phyloP scores from a whole-genome alignment of 495 filamentous ascomycete genomes.

The Physcia stellaris region DNA sequence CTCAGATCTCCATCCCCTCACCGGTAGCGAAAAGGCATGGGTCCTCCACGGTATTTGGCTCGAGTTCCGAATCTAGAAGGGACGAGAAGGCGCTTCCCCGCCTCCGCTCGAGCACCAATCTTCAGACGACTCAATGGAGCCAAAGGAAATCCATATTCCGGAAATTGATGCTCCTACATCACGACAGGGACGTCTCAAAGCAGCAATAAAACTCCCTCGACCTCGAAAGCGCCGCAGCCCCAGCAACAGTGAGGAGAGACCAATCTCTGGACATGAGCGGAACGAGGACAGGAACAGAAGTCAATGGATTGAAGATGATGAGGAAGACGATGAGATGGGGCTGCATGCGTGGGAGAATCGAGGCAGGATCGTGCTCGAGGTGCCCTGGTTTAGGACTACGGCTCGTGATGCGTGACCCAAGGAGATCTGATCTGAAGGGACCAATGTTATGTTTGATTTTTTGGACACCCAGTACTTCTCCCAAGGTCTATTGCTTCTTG shows the following conservation, averaged over 20 bases:
- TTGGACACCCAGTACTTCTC: no score
- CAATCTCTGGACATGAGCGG: neutral
- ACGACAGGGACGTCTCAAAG: neutral
- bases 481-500: no score
- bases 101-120: neutral
- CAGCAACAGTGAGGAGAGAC: neutral
- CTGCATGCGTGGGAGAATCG: conserved; percentile 14
- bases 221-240: neutral
- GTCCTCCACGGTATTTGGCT: no score
- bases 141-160: neutral
- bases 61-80: no score
- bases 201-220: neutral
- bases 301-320: neutral
- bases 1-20: neutral
- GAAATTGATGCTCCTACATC: neutral
- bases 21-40: neutral
- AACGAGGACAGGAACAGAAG: neutral
- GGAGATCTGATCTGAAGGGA: no score
- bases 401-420: no score
- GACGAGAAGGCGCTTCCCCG: neutral
- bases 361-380: conserved; percentile 7
- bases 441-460: no score
- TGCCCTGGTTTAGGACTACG: conserved; percentile 14
- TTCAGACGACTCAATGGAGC: neutral
- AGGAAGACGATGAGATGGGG: conserved; percentile 13